Conservation (phyloP, 2,329 filamentous ascomycete species). For the Neocucurbitaria cava region DNA sequence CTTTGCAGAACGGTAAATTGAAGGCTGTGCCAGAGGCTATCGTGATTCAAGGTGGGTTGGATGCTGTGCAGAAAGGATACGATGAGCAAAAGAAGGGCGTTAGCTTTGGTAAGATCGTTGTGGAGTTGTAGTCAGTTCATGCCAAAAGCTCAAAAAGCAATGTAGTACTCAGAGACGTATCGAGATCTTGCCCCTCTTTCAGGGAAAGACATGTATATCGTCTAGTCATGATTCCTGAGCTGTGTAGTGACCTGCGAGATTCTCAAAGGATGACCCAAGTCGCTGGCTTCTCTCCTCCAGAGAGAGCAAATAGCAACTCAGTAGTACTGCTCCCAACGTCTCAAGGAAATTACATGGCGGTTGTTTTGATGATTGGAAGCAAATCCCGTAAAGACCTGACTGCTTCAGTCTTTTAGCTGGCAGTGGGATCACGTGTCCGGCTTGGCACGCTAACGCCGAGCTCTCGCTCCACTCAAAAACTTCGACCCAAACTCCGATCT, state of each 20-base stretch:
- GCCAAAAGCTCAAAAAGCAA: neutral
- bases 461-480: neutral
- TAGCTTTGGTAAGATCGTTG: constrained; percentile 44
- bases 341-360: no score
- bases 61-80: constrained; percentile 35
- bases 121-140: constrained; percentile 23
- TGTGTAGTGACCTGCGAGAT: neutral
- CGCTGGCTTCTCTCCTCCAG: no score
- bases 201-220: no score
- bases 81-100: constrained; percentile 40
- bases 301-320: no score
- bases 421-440: no score
- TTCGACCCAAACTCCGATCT: neutral
- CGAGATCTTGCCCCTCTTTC: no score
- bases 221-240: neutral
- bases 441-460: no score
- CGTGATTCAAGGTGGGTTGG: constrained; percentile 38
- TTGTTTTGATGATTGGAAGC: no score
- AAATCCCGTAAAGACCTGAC: no score
- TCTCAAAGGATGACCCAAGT: neutral
- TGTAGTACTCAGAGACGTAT: no score
- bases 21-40: constrained; percentile 41
- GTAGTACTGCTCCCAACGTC: no score
- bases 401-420: no score
- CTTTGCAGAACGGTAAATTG: constrained; percentile 38